phyloP scores from a whole-genome alignment of 2,329 filamentous ascomycete species.

The Penicillium sp. region DNA sequence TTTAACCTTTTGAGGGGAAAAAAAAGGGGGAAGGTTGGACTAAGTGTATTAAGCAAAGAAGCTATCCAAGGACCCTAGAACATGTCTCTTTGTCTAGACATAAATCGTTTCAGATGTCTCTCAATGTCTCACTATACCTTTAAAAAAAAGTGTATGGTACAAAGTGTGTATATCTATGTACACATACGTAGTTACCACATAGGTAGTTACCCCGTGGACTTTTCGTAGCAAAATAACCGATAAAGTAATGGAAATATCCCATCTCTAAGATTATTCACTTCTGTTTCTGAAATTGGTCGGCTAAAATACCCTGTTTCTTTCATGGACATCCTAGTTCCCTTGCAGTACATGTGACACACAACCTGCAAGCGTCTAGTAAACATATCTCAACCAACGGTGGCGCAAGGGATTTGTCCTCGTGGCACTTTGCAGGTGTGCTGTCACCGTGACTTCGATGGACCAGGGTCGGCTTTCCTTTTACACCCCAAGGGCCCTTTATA shows the following conservation, averaged over 20 bases:
- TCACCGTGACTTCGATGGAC: not conserved
- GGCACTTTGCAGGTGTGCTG: not conserved
- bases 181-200: too few species aligned
- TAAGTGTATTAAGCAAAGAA: not conserved
- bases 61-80: not conserved
- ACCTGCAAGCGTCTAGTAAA: conserved; percentile 1
- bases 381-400: not conserved
- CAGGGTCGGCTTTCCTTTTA: not conserved
- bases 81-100: not conserved
- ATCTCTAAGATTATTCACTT: too few species aligned
- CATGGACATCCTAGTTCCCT: not conserved
- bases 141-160: not conserved
- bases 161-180: too few species aligned
- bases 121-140: not conserved
- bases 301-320: not conserved
- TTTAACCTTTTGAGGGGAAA: not conserved
- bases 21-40: not conserved
- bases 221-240: too few species aligned
- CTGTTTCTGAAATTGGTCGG: too few species aligned
- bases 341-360: not conserved
- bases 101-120: not conserved
- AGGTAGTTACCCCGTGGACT: too few species aligned
- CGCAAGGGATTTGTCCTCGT: not conserved
- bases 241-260: too few species aligned
- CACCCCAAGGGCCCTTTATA: not conserved